A percentile compares a stretch with the other conserved stretches of the same genome.
Conservation (phyloP, 805 yeast species). For the Yarrowia bubula region DNA sequence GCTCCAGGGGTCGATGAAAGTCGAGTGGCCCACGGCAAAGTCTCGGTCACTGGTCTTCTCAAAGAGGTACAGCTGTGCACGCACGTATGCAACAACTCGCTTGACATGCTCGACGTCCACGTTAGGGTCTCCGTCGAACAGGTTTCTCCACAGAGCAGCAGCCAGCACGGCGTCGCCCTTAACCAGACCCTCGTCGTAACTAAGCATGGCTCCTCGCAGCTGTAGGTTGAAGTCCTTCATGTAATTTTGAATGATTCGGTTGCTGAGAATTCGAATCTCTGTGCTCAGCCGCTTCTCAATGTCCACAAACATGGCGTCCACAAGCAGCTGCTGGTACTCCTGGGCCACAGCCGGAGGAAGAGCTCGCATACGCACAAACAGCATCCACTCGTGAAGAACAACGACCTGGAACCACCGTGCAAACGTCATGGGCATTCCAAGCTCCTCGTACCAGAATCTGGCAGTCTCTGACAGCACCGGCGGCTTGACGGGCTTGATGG, state of each 20-base stretch:
- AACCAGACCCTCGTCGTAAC: conserved; percentile 88
- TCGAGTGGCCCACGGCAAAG: conserved; percentile 86
- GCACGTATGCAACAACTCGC: conserved; percentile 82
- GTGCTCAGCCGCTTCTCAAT: conserved; percentile 81
- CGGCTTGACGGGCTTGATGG: conserved; percentile 15
- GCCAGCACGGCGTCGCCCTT: conserved; percentile 52
- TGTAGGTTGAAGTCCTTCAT: conserved; percentile 88
- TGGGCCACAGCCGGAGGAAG: conserved; percentile 87
- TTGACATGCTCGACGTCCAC: conserved; percentile 82
- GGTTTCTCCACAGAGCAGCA: conserved; percentile 62
- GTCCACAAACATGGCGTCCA: conserved; percentile 85
- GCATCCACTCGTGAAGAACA: conserved; percentile 86
- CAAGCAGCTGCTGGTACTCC: conserved; percentile 86
- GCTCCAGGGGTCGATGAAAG: conserved; percentile 78
- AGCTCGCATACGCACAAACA: conserved; percentile 92
- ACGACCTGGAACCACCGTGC: conserved; percentile 97
- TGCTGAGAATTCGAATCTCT: conserved; percentile 80
- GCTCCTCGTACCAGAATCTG: conserved; percentile 77
- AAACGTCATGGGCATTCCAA: conserved; percentile 79
- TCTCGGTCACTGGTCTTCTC: conserved; percentile 85
- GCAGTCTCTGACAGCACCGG: conserved; percentile 60
- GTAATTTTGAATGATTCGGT: conserved; percentile 78
- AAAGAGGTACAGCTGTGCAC: conserved; percentile 85
- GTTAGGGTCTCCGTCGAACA: conserved; percentile 80
- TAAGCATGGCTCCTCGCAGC: conserved; percentile 80